Percentiles rank a stretch among this genome's conserved stretches.
Conservation (phyloP, 2,329 filamentous ascomycete species). For the Verticillium klebahnii region DNA sequence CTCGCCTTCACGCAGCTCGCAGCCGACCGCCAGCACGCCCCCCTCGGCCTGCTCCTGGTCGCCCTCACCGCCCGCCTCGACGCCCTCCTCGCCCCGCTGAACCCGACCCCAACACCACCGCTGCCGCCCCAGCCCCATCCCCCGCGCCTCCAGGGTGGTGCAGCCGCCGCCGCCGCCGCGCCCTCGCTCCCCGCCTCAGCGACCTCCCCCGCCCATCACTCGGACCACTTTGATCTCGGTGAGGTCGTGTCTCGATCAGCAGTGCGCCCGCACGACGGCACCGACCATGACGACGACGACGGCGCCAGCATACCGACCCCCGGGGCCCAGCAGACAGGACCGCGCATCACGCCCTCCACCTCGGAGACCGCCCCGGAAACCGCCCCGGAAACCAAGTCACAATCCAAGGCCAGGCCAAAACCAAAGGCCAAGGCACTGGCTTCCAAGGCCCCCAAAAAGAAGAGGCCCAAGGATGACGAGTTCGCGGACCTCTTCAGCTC, state of each 20-base stretch:
- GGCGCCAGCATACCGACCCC: no score
- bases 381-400: neutral
- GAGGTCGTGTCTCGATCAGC: conserved; percentile 18
- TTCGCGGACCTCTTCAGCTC: conserved; percentile 71
- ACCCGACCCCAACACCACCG: neutral
- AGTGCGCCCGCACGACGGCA: conserved; percentile 11
- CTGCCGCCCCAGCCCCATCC: neutral
- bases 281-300: neutral
- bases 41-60: conserved; percentile 65
- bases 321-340: neutral
- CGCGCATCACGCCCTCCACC: neutral
- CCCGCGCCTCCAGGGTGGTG: neutral
- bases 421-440: conserved; percentile 17
- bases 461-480: conserved; percentile 53
- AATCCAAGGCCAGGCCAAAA: neutral
- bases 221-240: conserved; percentile 19
- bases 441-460: conserved; percentile 30
- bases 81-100: conserved; percentile 32
- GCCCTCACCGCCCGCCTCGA: conserved; percentile 46
- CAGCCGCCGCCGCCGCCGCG: neutral
- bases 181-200: neutral
- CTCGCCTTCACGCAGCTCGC: conserved; percentile 62
- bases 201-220: neutral
- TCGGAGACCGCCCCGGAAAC: neutral
- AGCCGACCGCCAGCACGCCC: conserved; percentile 68